Conservation (phyloP, 2,329 filamentous ascomycete genomes). For the Daldinia sp. region DNA sequence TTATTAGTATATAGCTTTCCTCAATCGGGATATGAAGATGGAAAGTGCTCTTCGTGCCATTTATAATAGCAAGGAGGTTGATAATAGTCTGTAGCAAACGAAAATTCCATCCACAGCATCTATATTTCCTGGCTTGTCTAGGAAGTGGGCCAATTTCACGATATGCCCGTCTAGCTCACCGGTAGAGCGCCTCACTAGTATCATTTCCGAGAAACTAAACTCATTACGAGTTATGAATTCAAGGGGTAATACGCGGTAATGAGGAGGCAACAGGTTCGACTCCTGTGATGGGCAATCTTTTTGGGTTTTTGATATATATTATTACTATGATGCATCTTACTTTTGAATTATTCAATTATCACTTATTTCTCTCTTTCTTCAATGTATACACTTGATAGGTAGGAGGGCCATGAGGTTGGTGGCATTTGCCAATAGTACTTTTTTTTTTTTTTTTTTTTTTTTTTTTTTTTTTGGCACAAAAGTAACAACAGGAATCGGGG, state of each 20-base stretch:
- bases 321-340: neutral
- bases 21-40: neutral
- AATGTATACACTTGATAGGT: neutral
- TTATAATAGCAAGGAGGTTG: neutral
- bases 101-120: constrained; percentile 6
- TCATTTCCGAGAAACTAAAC: neutral
- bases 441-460: neutral
- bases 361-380: neutral
- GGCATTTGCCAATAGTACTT: neutral
- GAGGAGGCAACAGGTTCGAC: constrained; percentile 40
- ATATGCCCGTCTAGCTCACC: constrained; percentile 40
- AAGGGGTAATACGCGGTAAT: constrained; percentile 7
- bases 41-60: neutral
- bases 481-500: no score
- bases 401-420: neutral
- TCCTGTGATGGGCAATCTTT: constrained; percentile 37
- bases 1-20: no score
- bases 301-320: neutral
- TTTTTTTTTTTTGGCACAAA: neutral
- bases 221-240: neutral
- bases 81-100: neutral
- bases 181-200: constrained; percentile 42
- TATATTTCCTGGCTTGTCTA: neutral
- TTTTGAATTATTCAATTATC: neutral
- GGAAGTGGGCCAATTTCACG: constrained; percentile 6